Evolutionary conservation across 257 asterid genomes (phyloP).

Genomic region (Ligustrum vulgare): DNA sequence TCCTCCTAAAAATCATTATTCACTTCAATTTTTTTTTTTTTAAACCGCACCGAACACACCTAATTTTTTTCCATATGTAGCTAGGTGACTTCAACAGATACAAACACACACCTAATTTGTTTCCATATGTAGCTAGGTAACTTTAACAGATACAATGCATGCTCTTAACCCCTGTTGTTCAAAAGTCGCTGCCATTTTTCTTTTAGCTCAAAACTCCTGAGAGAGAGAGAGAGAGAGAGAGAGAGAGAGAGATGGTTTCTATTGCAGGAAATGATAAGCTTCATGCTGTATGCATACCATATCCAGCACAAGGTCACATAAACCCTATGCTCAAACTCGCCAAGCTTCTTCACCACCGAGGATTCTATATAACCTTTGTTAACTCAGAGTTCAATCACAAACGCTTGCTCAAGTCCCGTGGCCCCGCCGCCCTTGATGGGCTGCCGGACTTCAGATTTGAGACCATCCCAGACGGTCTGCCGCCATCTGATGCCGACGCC

Average conservation of each 20-base stretch:
- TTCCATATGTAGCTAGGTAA: too few relatives aligned
- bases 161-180: too few relatives aligned
- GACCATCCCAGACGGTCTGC: slow-evolving; percentile 46
- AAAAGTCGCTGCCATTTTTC: too few relatives aligned
- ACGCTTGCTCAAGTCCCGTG: slow-evolving; percentile 48
- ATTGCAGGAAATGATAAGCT: slow-evolving; percentile 8
- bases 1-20: too few relatives aligned
- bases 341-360: slow-evolving; percentile 43
- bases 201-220: too few relatives aligned
- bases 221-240: too few relatives aligned
- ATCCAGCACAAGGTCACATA: slow-evolving; percentile 40
- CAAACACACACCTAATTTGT: too few relatives aligned
- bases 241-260: neutral
- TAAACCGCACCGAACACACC: too few relatives aligned
- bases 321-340: slow-evolving; percentile 37
- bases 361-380: slow-evolving; percentile 39
- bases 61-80: too few relatives aligned
- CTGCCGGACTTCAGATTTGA: slow-evolving; percentile 41
- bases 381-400: slow-evolving; percentile 39
- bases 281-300: slow-evolving; percentile 43
- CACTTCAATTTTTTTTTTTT: too few relatives aligned
- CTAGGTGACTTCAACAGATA: too few relatives aligned
- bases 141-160: too few relatives aligned
- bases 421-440: slow-evolving; percentile 36
- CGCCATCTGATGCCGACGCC: slow-evolving; percentile 40